A percentile compares a stretch with the other conserved stretches of the same genome.
Conservation (phyloP, 2,329 filamentous ascomycete species). For the Xylaria sp. region DNA sequence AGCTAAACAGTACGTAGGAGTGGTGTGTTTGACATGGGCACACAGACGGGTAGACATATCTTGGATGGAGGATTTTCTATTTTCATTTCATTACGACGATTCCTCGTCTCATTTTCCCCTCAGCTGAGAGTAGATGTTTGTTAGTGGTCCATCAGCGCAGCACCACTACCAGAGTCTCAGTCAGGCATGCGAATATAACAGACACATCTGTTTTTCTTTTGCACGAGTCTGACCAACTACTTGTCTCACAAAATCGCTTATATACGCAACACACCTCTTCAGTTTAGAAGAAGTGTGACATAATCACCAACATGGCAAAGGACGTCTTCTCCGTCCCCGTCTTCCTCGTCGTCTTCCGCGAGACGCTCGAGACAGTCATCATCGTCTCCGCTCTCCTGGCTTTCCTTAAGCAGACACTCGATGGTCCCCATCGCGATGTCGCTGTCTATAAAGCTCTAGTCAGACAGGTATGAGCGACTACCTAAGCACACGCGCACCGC, state of each 20-base stretch:
- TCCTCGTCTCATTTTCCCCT: not conserved
- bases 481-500: not conserved
- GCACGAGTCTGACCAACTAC: not conserved
- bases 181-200: not conserved
- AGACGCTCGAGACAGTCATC: constrained; percentile 84
- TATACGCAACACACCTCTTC: not conserved
- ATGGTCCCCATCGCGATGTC: constrained; percentile 69
- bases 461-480: constrained; percentile 62
- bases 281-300: not conserved
- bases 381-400: constrained; percentile 88
- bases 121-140: constrained; percentile 1
- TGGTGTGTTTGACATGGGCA: not conserved
- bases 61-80: not conserved
- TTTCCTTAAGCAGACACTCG: constrained; percentile 84
- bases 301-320: constrained; percentile 43
- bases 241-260: not conserved
- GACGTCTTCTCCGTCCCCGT: constrained; percentile 56
- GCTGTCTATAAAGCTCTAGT: constrained; percentile 74
- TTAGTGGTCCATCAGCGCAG: constrained; percentile 8
- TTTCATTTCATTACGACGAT: not conserved
- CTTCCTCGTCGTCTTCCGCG: constrained; percentile 91
- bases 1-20: not conserved
- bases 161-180: not conserved
- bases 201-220: not conserved
- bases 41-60: not conserved